A percentile compares a stretch with the other conserved stretches of the same genome.
phyloP scores from a whole-genome alignment of 2,329 filamentous ascomycete genomes.

The Neofusicoccum parvum region DNA sequence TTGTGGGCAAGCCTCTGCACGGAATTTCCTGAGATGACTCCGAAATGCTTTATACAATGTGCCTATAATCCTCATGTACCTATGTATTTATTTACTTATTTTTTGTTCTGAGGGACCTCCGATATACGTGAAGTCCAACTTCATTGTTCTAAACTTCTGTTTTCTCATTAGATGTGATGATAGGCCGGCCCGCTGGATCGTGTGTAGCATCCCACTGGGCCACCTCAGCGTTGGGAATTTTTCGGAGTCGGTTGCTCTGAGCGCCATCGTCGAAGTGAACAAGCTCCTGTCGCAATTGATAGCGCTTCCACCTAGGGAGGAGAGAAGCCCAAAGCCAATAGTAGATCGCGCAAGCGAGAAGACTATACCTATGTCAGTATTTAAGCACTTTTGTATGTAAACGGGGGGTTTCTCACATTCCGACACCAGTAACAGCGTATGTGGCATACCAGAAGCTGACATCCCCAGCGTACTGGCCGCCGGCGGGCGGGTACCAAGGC shows the following conservation, averaged over 20 bases:
- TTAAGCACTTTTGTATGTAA: background rate
- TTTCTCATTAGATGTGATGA: too few relatives aligned
- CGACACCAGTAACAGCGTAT: constrained; percentile 66
- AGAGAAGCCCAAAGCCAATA: constrained; percentile 62
- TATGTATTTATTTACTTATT: too few relatives aligned
- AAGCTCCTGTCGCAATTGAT: constrained; percentile 59
- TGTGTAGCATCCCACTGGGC: constrained; percentile 61
- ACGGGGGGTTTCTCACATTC: constrained; percentile 55
- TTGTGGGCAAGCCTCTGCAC: too few relatives aligned
- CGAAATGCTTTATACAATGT: too few relatives aligned
- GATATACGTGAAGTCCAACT: too few relatives aligned
- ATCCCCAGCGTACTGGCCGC: constrained; percentile 61
- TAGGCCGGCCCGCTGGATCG: constrained; percentile 45
- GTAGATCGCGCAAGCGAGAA: constrained; percentile 58
- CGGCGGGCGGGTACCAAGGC: constrained; percentile 70
- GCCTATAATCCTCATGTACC: too few relatives aligned
- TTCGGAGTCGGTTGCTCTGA: constrained; percentile 54
- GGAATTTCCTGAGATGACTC: too few relatives aligned
- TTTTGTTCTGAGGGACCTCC: too few relatives aligned
- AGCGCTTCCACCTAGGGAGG: constrained; percentile 56
- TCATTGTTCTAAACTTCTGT: too few relatives aligned
- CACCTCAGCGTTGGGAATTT: constrained; percentile 55
- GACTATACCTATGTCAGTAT: constrained; percentile 36
- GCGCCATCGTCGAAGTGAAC: constrained; percentile 54
- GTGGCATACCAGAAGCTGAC: constrained; percentile 76